Base-by-base conservation (phyloP, 2,329 filamentous ascomycete species). In the Phoma sp. region DNA sequence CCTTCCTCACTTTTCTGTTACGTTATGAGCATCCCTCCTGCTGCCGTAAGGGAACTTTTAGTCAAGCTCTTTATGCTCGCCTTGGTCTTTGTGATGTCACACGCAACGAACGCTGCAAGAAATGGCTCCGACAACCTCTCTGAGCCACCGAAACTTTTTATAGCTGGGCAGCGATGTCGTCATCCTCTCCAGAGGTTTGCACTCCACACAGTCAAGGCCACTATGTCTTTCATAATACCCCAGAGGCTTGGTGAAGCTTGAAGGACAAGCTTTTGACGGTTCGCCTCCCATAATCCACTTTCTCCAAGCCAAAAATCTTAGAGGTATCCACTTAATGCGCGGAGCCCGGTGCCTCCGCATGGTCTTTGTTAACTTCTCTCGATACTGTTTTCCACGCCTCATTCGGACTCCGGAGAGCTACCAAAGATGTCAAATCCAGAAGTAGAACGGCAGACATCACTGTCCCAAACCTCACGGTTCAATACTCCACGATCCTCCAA, bases 41-140 rank as follows among this genome's bases (percentile, higher is more conserved):
- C 15, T 29, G 40, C 43, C 42, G 29, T 37, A 26, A 38, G 28
- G 34, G 34, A 56, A 37, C 32, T 42, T 43, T 56, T 55, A 58
- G 54, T 55, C 52, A 60, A 55, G 30, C 42, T 32, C 48, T 32
- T 53, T 47, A 38, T 40, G 34, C 28, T 40, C 38, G 15, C 23
- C 23, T 42, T 46, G 30, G 38, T 26, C n/a, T 9, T 29, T 21
- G 37, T 62, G 57, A 62, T 60, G 60, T 60, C 57, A 62, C n/a
- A n/a, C n/a, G n/a, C n/a, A n/a, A n/a, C n/a, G 23, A 21, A n/a
- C 39, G 21, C 26, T 40, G 38, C 42, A 15, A 21, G 21, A 5
- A 18, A 23, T 43, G 42, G 30, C 17, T 36, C 14, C 15, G 7
- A 21, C 7, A 25, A 10, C 42, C 18, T 30, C 12, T 52, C 42